Base-by-base conservation (phyloP, 129 eudicot genomes). In the Calendula officinalis region DNA sequence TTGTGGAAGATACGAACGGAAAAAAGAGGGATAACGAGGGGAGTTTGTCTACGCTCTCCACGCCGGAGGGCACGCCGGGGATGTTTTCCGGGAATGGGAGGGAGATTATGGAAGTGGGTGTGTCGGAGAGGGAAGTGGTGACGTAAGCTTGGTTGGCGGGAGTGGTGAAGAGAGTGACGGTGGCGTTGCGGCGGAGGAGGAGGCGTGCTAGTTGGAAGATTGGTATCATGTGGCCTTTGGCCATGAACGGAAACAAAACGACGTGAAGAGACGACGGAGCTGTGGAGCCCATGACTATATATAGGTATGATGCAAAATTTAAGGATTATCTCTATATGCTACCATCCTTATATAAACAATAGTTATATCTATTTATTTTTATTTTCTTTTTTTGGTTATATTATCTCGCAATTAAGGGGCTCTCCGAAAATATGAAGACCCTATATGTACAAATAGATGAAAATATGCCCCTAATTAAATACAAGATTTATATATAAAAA, bases 201-300 rank as follows among this genome's bases (percentile, higher is more conserved):
- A 81, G 80, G 43, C 66, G 81, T 16, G 84, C 75, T 5, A 84
- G 46, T 72, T 70, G 74, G 22, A 84, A 73, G 54, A 80, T 49
- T 1, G 90, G 86, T 35, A 84, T 80, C 0, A 73, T 77, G 68
- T 84, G 90, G 78, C 90, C 90, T 77, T 84, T 84, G 72, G 90
- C 75, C 90, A 83, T 79, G 45, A 57, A 57, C 3, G 62, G 62
- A 57, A 57, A 57, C 32, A 57, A n/a, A 13, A 36, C 33, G 9
- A 57, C 40, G 4, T 43, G 48, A 43, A 43, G 48, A 8, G 48
- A 8, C 48, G 48, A 10, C 1, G 90, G 86, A 16, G 80, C 74
- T 1, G 80, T 77, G 68, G 77, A 83, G 77, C 83, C 90, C 73
- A 79, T 84, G 75, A 86, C 72, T 84, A 76, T 80, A 22, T 22